A percentile compares a stretch with the other conserved stretches of the same genome.
Conservation (phyloP, 169 alveolate species). For the Fabrea salina region DNA sequence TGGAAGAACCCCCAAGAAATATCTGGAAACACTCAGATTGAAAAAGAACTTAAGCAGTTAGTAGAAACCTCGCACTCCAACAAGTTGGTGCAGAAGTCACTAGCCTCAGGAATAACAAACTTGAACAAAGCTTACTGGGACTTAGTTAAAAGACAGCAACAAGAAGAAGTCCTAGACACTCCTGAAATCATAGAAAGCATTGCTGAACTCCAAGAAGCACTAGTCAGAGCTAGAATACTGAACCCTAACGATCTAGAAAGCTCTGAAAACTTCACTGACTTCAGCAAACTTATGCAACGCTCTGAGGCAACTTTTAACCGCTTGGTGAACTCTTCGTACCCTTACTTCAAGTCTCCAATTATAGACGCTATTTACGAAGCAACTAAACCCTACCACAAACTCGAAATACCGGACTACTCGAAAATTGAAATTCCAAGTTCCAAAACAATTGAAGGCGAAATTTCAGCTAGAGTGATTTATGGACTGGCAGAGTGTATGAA, state of each 20-base stretch:
- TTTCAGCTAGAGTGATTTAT: background rate
- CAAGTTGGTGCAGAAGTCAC: background rate
- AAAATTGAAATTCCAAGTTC: background rate
- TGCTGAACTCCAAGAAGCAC: background rate
- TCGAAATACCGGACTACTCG: background rate
- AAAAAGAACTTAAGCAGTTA: background rate
- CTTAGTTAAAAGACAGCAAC: background rate
- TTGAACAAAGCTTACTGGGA: background rate
- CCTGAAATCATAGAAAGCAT: background rate
- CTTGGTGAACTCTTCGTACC: background rate
- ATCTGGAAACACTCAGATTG: background rate
- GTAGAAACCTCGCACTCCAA: background rate
- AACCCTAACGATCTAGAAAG: slow-evolving; percentile 11
- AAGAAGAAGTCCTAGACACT: background rate
- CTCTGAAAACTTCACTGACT: background rate
- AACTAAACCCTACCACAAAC: background rate
- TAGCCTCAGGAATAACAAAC: slow-evolving; percentile 3
- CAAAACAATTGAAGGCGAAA: background rate
- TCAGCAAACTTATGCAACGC: slow-evolving; percentile 18
- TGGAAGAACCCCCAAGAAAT: background rate
- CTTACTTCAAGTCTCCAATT: background rate
- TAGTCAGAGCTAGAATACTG: background rate
- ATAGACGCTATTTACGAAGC: slow-evolving; percentile 12
- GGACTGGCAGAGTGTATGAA: slow-evolving; percentile 8
- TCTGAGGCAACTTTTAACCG: background rate